These are phyloP conservation scores for Arabidopsis arenosa DNA, from an alignment of 345 rosid genomes.

Conservation along the genomic window DNA sequence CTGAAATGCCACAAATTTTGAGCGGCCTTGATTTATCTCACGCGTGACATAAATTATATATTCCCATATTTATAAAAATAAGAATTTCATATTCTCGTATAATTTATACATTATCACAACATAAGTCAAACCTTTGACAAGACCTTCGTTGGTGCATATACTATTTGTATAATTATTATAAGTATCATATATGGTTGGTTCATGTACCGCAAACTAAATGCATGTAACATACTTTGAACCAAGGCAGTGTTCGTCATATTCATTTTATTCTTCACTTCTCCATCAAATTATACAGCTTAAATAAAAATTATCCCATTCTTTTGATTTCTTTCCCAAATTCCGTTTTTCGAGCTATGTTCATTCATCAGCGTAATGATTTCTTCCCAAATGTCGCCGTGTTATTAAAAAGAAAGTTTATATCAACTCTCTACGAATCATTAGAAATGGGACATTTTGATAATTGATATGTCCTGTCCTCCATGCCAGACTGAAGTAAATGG, in stretches of 20 bases:
- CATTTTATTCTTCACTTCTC: constrained; percentile 31
- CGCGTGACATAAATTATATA: constrained; percentile 16
- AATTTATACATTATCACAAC: constrained; percentile 37
- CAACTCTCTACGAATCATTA: constrained; percentile 16
- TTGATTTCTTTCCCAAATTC: constrained; percentile 21
- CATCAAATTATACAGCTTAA: constrained; percentile 21
- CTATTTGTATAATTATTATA: constrained; percentile 8
- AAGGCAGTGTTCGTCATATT: constrained; percentile 42
- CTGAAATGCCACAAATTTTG: constrained; percentile 15
- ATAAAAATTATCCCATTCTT: constrained; percentile 23
- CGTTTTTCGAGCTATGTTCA: constrained; percentile 40
- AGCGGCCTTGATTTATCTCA: constrained; percentile 12
- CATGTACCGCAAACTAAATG: constrained; percentile 44
- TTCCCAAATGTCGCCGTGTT: constrained; percentile 7
- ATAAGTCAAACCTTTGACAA: constrained; percentile 46
- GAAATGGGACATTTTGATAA: constrained; percentile 15
- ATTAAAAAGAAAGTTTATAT: not conserved
- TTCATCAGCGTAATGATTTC: constrained; percentile 27
- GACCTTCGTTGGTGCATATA: constrained; percentile 38
- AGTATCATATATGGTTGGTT: constrained; percentile 34
- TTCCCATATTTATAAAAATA: constrained; percentile 1
- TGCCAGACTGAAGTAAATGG: constrained; percentile 1
- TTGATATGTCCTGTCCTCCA: not conserved
- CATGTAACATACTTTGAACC: constrained; percentile 45
- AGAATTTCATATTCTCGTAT: not conserved